Evolutionary conservation across 106 monocot species (phyloP), one percentile per base, ranked within the genome.

Genomic region (Dendrobium chrysotoxum): DNA sequence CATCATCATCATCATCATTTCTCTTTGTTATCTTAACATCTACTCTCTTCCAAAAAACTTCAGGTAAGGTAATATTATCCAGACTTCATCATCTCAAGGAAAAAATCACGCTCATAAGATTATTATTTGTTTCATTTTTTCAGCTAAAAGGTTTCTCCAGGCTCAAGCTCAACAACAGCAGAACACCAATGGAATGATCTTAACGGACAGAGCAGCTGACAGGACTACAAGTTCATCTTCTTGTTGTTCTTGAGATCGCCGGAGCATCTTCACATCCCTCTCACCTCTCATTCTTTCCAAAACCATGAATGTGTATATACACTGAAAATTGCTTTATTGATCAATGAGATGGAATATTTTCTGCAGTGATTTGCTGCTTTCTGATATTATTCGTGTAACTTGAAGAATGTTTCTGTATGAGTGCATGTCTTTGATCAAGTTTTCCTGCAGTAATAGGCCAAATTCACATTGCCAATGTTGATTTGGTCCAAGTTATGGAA

Each of bases 81-180:
- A 35, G 35, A 35, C 35, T 35, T 8, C 3, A 61, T 61, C 11
- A 13, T 50, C 13, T 50, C 0, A 16, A 21, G 6, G 23, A 7
- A 61, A 61, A 61, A 23, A 23, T 25, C 61, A n/a, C 0, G 4
- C 20, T 61, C 61, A 61, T 61, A 20, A 61, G n/a, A 25, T 61
- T 61, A 20, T 35, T 35, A 31, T 9, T 17, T 70, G 28, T 17
- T 31, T 35, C 31, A 15, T 70, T 78, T 28, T 25, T 82, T 72
- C 83, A 83, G 83, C 83, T 50, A 83, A 83, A 72, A 83, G 54
- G 71, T 38, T 78, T 46, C 53, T 78, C 18, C 76, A 76, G 28
- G 17, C 39, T 78, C 78, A 78, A 53, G 83, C 72, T 55, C 45
- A 82, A 53, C 83, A 47, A 50, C 47, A 70, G 40, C 53, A 70